Percentiles rank a stretch among this genome's conserved stretches.
Conservation (phyloP, 495 filamentous ascomycete genomes). For the Cryomyces minteri region DNA sequence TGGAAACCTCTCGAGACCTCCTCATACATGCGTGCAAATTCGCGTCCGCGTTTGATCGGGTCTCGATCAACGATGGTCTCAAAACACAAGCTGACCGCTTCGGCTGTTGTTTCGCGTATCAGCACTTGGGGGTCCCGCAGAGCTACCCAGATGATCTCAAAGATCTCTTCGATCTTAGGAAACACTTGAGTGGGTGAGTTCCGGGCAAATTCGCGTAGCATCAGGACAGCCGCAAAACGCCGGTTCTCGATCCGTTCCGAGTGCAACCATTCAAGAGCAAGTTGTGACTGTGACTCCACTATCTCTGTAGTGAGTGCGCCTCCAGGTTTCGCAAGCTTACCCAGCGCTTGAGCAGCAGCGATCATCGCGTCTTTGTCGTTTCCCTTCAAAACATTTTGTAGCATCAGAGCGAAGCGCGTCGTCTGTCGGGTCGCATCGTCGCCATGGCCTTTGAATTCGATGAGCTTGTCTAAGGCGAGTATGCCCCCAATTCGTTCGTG, state of each 20-base stretch:
- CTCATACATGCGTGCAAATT: slow-evolving; percentile 73
- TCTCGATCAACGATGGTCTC: slow-evolving; percentile 86
- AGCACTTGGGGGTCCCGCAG: slow-evolving; percentile 73
- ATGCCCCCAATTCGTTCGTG: slow-evolving; percentile 82
- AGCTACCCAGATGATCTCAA: slow-evolving; percentile 90
- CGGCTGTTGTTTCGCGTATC: slow-evolving; percentile 78
- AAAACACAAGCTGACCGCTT: slow-evolving; percentile 84
- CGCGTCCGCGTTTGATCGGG: slow-evolving; percentile 59
- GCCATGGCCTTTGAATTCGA: slow-evolving; percentile 64
- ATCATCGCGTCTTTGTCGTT: slow-evolving; percentile 79
- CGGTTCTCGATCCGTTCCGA: slow-evolving; percentile 85
- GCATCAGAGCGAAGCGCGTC: slow-evolving; percentile 73
- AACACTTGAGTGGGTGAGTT: slow-evolving; percentile 91
- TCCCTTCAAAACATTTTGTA: slow-evolving; percentile 73
- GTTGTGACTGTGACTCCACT: slow-evolving; percentile 90
- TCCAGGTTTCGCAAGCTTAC: slow-evolving; percentile 75
- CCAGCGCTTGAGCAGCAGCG: slow-evolving; percentile 69
- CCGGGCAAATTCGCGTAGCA: slow-evolving; percentile 72
- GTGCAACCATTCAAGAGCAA: slow-evolving; percentile 87
- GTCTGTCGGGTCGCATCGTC: slow-evolving; percentile 91
- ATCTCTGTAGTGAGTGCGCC: slow-evolving; percentile 90
- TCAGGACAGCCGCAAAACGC: slow-evolving; percentile 77
- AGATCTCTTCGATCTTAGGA: slow-evolving; percentile 71
- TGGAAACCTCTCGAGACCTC: slow-evolving; percentile 66
- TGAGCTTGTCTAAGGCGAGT: slow-evolving; percentile 74